Conservation (phyloP, 495 filamentous ascomycete species). For the Penicillium macrosclerotiorum region DNA sequence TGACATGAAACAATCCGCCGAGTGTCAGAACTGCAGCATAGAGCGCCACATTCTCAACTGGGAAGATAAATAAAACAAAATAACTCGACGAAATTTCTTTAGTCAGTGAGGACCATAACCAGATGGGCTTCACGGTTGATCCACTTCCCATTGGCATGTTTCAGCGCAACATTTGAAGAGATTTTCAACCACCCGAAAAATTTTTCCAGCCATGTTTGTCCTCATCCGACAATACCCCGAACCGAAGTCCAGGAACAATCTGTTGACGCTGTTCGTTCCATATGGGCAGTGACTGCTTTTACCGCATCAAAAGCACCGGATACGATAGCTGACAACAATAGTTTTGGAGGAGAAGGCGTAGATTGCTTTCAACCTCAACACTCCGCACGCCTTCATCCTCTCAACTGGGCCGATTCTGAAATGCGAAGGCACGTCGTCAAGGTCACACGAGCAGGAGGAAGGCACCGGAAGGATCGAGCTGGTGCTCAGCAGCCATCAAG, state of each 20-base stretch:
- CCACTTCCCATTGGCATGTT: slow-evolving; percentile 33
- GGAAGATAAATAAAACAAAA: slow-evolving; percentile 43
- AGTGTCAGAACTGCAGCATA: slow-evolving; percentile 84
- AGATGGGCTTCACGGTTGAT: slow-evolving; percentile 3
- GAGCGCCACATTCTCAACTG: slow-evolving; percentile 85
- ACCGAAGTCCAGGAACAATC: slow-evolving; percentile 59
- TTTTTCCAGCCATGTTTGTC: slow-evolving; percentile 17
- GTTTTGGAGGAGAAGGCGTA: slow-evolving; percentile 75
- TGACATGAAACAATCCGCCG: slow-evolving; percentile 68
- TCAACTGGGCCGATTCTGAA: slow-evolving; percentile 41
- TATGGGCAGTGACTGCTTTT: slow-evolving; percentile 15
- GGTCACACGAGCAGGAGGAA: slow-evolving; percentile 42
- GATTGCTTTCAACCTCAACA: slow-evolving; percentile 72
- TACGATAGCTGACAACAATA: slow-evolving; percentile 62
- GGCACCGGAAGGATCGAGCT: slow-evolving; percentile 76
- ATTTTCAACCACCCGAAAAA: slow-evolving; percentile 11
- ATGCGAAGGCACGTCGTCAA: slow-evolving; percentile 26
- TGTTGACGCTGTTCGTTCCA: slow-evolving; percentile 43
- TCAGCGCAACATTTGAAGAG: slow-evolving; percentile 29
- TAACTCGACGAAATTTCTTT: slow-evolving; percentile 81
- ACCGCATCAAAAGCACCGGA: slow-evolving; percentile 19
- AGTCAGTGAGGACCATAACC: slow-evolving; percentile 62
- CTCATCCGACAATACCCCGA: slow-evolving; percentile 83
- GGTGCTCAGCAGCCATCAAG: slow-evolving; percentile 52
- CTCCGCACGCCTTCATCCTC: slow-evolving; percentile 58